A percentile compares a stretch with the other conserved stretches of the same genome.
Conservation (phyloP, 2,329 filamentous ascomycete genomes). For the Colletotrichum incanum region DNA sequence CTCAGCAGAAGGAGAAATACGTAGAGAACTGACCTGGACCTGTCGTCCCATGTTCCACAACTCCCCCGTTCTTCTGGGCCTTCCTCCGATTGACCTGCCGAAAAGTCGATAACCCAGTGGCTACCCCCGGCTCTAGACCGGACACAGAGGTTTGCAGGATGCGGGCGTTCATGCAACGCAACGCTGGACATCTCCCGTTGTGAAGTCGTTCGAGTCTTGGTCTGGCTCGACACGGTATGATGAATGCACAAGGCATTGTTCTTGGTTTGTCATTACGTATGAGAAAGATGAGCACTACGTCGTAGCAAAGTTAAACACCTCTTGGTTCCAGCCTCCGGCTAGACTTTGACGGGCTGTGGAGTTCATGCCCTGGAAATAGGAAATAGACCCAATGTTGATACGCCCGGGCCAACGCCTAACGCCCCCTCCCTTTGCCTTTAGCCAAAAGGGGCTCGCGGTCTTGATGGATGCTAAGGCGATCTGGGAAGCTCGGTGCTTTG, state of each 20-base stretch:
- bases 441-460: conserved; percentile 1
- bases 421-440: background rate
- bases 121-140: conserved; percentile 2
- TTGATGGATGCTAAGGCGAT: conserved; percentile 13
- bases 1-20: background rate
- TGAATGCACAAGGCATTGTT: background rate
- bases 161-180: conserved; percentile 16
- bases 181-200: conserved; percentile 1
- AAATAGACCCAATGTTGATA: conserved; percentile 20
- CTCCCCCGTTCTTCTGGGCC: conserved; percentile 1
- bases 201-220: background rate
- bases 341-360: background rate
- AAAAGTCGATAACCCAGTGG: conserved; percentile 37
- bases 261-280: background rate
- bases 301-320: background rate
- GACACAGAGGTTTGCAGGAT: conserved; percentile 4
- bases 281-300: background rate
- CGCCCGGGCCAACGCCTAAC: conserved; percentile 29
- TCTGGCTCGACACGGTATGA: background rate
- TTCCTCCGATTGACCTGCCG: conserved; percentile 29
- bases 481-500: conserved; percentile 17
- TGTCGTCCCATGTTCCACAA: conserved; percentile 21
- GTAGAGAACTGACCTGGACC: background rate
- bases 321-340: background rate
- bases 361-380: background rate